phyloP scores from a whole-genome alignment of 2,329 filamentous ascomycete species.

The Alternaria tenuissima region DNA sequence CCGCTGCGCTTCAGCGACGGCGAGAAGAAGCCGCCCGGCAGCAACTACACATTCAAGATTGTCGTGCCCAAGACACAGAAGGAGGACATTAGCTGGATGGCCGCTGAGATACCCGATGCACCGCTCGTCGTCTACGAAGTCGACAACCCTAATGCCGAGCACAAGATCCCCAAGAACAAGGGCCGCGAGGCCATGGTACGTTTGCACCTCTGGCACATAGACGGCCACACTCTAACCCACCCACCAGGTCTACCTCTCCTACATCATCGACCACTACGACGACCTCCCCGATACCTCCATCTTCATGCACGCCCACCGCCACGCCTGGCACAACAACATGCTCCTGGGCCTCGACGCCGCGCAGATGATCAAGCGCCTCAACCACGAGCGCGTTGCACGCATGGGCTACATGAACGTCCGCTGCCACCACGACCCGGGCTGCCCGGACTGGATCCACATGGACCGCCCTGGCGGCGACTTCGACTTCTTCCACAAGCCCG shows the following conservation, averaged over 20 bases:
- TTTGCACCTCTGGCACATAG: not conserved
- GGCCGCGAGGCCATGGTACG: constrained; percentile 66
- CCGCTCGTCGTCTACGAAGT: constrained; percentile 60
- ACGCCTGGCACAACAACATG: constrained; percentile 68
- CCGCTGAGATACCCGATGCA: constrained; percentile 44
- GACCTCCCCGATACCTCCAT: constrained; percentile 65
- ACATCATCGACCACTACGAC: constrained; percentile 70
- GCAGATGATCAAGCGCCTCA: constrained; percentile 61
- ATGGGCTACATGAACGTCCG: constrained; percentile 68
- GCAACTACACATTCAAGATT: constrained; percentile 48
- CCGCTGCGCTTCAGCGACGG: constrained; percentile 45
- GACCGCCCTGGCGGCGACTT: constrained; percentile 51
- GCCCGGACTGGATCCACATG: constrained; percentile 65
- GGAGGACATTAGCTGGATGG: constrained; percentile 50
- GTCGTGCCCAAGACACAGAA: constrained; percentile 50
- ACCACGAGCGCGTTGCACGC: constrained; percentile 59
- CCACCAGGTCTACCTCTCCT: constrained; percentile 62
- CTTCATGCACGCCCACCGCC: constrained; percentile 65
- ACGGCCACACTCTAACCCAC: constrained; percentile 11
- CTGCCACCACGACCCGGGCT: constrained; percentile 66
- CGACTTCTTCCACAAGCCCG: constrained; percentile 51
- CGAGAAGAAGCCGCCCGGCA: constrained; percentile 41
- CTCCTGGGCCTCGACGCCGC: constrained; percentile 60
- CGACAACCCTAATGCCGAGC: constrained; percentile 58
- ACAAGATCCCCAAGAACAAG: constrained; percentile 66